phyloP scores from a whole-genome alignment of 257 asterid species.

The Solanum gracilifrons region DNA sequence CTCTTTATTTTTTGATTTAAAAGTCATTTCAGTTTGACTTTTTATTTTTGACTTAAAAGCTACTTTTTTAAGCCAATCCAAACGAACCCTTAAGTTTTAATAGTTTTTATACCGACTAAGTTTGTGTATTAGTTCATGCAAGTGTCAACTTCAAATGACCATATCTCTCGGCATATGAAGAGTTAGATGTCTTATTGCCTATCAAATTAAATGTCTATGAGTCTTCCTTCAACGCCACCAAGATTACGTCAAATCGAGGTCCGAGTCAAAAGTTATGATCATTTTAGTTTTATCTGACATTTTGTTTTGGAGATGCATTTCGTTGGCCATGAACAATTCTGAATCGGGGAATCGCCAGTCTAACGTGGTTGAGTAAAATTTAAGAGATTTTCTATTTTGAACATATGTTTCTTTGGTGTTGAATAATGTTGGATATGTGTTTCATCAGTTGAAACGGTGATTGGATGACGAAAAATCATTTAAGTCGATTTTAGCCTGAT shows the following conservation, averaged over 20 bases:
- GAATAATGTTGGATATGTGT: neutral
- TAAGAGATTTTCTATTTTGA: neutral
- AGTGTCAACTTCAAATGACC: neutral
- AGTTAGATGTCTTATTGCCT: neutral
- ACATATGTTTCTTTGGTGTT: neutral
- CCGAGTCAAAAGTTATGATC: neutral
- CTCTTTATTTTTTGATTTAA: too few relatives aligned
- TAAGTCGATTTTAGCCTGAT: neutral
- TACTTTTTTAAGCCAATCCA: too few relatives aligned
- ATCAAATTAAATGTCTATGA: neutral
- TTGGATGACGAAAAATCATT: neutral
- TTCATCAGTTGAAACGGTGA: neutral
- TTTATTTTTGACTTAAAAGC: too few relatives aligned
- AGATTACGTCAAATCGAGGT: too few relatives aligned
- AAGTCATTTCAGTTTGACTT: too few relatives aligned
- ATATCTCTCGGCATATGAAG: neutral
- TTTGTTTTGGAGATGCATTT: neutral
- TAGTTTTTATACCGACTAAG: neutral
- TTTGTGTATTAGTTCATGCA: too few relatives aligned
- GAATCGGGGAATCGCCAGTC: too few relatives aligned
- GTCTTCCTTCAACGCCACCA: neutral
- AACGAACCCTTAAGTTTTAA: neutral
- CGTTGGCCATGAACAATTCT: neutral
- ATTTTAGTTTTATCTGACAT: too few relatives aligned
- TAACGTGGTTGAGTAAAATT: neutral